These are phyloP conservation scores for Drechmeria coniospora DNA, from an alignment of 2,329 filamentous ascomycete genomes.

Conservation along the genomic window DNA sequence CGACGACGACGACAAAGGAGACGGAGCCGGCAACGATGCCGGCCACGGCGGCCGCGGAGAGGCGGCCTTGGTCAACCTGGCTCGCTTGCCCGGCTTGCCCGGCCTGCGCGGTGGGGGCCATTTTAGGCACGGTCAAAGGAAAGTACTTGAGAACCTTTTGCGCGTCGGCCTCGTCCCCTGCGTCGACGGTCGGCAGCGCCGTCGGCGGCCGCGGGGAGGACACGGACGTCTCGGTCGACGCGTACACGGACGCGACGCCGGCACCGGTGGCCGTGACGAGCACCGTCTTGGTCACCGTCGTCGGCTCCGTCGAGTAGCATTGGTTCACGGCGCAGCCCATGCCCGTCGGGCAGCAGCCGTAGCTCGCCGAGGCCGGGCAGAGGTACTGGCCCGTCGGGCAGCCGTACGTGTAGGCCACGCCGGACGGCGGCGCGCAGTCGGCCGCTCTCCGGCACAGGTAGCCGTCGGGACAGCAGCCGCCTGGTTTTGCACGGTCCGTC, in stretches of 20 bases:
- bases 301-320: constrained; percentile 33
- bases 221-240: constrained; percentile 22
- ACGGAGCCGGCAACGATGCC: constrained; percentile 38
- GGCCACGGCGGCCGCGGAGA: constrained; percentile 28
- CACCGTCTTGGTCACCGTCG: constrained; percentile 28
- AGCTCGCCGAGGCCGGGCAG: constrained; percentile 34
- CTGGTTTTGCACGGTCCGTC: too few species aligned
- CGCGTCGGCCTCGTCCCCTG: constrained; percentile 7
- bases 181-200: constrained; percentile 10
- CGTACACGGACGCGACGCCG: constrained; percentile 23
- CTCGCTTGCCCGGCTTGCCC: constrained; percentile 10
- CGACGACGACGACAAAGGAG: constrained; percentile 28
- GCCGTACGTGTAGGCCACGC: constrained; percentile 20
- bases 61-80: constrained; percentile 13
- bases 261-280: constrained; percentile 29
- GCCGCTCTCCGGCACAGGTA: constrained; percentile 23
- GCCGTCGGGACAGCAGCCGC: constrained; percentile 29
- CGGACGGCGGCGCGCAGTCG: constrained; percentile 28
- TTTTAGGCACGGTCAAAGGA: constrained; percentile 27
- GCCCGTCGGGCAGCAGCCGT: constrained; percentile 36
- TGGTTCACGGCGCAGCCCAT: constrained; percentile 30
- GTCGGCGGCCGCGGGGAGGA: constrained; percentile 22
- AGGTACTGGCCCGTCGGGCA: constrained; percentile 30
- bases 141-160: constrained; percentile 26
- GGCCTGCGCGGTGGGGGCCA: constrained; percentile 4